These are phyloP conservation scores for Alternaria triticina DNA, from an alignment of 2,329 filamentous ascomycete genomes.

Conservation along the genomic window DNA sequence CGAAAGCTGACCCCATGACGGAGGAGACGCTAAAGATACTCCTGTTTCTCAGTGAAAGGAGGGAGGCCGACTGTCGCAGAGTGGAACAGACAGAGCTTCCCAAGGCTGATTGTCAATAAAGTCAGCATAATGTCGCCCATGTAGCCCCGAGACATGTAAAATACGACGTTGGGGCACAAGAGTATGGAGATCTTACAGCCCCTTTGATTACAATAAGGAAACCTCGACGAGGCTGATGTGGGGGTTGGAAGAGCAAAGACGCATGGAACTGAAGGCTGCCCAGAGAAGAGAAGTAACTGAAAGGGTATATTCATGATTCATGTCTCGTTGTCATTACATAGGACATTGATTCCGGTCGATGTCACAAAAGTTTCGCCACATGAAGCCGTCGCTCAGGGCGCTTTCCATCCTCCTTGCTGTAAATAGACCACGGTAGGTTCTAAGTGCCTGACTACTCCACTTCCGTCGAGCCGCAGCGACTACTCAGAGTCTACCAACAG, in stretches of 20 bases:
- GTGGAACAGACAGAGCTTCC: background rate
- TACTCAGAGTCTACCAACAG: slow-evolving; percentile 20
- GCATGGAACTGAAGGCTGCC: background rate
- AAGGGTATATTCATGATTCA: slow-evolving; percentile 22
- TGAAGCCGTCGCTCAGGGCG: slow-evolving; percentile 10
- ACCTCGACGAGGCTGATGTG: background rate
- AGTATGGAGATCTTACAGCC: background rate
- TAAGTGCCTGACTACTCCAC: slow-evolving; percentile 1
- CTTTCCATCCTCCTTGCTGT: slow-evolving; percentile 11
- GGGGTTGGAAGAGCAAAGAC: background rate
- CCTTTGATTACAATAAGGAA: background rate
- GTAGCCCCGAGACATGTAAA: background rate
- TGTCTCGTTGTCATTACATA: slow-evolving; percentile 24
- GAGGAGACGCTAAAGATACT: background rate
- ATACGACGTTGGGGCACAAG: background rate
- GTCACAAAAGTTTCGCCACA: slow-evolving; percentile 5
- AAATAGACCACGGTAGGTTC: slow-evolving; percentile 3
- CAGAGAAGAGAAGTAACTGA: background rate
- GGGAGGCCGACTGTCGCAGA: background rate
- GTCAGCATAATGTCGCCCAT: background rate
- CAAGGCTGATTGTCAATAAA: background rate
- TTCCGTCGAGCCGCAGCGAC: background rate
- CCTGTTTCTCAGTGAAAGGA: background rate
- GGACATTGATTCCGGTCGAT: slow-evolving; percentile 14
- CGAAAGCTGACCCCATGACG: background rate